Base-by-base conservation (phyloP, 768 basidiomycete genomes). In the Lentinula guzmanii region DNA sequence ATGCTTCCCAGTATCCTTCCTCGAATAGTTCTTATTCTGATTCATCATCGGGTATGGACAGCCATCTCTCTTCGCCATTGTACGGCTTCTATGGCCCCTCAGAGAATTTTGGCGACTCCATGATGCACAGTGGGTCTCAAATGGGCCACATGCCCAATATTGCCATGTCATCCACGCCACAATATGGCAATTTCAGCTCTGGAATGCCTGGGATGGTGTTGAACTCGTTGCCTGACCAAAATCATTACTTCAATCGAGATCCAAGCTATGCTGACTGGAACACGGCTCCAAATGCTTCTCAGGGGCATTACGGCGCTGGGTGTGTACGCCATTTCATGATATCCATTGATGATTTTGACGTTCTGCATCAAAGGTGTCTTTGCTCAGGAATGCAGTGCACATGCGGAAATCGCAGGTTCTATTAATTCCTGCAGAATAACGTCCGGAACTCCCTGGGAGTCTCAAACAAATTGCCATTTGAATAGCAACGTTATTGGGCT, bases 301-400 rank as follows among this genome's bases (percentile, higher is more conserved):
- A 60, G 59, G 58, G 59, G 52, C 59, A 52, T 24, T 60, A 51
- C 46, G 37, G 55, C 37, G 55, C 55, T 18, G 55, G 55, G 55
- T 56, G 55, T 28, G 55, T 60, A 60, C 31, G 39, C 11, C 28
- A 24, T 52, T 51, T 45, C 21, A 21, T 51, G 48, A 33, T 60
- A 18, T 16, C 16, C 28, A 58, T 58, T 59, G 59, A 52, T 41
- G 21, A 41, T 50, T 60, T 43, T 60, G 56, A 58, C 45, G 28
- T 43, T 28, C 16, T 33, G 58, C 18, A 52, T 42, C 28, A 28
- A 21, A 60, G 59, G 39, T 60, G 59, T 52, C 51, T 42, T 6
- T 60, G 59, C 51, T 24, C 51, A 50, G 59, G 59, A 50, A 60
- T 60, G 59, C 59, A 60, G 37, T 60, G 59, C 41, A 60, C 59